A percentile compares a stretch with the other conserved stretches of the same genome.
These are phyloP conservation scores for Daldinia sp. DNA, from an alignment of 2,329 filamentous ascomycete species.

Conservation along the genomic window DNA sequence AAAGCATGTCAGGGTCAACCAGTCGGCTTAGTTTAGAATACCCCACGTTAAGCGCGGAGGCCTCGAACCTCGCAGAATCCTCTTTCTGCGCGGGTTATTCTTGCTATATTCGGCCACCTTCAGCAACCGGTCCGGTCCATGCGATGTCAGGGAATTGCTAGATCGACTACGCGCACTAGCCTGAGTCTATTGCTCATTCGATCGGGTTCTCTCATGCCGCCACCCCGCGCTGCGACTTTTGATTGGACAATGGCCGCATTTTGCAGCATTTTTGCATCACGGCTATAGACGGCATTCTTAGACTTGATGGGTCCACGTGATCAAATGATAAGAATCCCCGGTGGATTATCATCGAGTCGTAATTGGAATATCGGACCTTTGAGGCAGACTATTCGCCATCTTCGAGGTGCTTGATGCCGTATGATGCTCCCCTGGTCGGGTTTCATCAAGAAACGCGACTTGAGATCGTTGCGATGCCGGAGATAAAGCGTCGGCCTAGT, in stretches of 20 bases:
- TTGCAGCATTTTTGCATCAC: slow-evolving; percentile 27
- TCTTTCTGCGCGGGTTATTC: slow-evolving; percentile 26
- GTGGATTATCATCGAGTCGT: slow-evolving; percentile 41
- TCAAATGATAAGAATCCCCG: slow-evolving; percentile 41
- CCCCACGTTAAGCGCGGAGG: slow-evolving; percentile 26
- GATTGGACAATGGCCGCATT: slow-evolving; percentile 44
- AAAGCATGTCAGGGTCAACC: slow-evolving; percentile 10
- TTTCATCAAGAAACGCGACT: slow-evolving; percentile 12
- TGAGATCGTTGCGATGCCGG: slow-evolving; percentile 42
- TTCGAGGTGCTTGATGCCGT: slow-evolving; percentile 25
- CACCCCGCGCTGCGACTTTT: slow-evolving; percentile 29
- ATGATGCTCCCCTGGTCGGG: slow-evolving; percentile 35
- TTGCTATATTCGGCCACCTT: slow-evolving; percentile 30
- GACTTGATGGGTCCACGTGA: slow-evolving; percentile 44
- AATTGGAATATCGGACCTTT: slow-evolving; percentile 40
- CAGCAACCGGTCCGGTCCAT: slow-evolving; percentile 16
- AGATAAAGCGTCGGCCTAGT: slow-evolving; percentile 36
- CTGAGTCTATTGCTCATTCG: slow-evolving; percentile 25
- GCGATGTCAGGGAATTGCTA: slow-evolving; percentile 16
- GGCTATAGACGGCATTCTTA: slow-evolving; percentile 46
- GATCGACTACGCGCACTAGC: slow-evolving; percentile 29
- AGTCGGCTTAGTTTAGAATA: slow-evolving; percentile 21
- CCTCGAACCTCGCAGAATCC: slow-evolving; percentile 28
- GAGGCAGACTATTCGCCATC: slow-evolving; percentile 34
- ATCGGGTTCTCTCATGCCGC: slow-evolving; percentile 26